phyloP scores from a whole-genome alignment of 2,329 filamentous ascomycete genomes.

The Aspergillus fischeri region DNA sequence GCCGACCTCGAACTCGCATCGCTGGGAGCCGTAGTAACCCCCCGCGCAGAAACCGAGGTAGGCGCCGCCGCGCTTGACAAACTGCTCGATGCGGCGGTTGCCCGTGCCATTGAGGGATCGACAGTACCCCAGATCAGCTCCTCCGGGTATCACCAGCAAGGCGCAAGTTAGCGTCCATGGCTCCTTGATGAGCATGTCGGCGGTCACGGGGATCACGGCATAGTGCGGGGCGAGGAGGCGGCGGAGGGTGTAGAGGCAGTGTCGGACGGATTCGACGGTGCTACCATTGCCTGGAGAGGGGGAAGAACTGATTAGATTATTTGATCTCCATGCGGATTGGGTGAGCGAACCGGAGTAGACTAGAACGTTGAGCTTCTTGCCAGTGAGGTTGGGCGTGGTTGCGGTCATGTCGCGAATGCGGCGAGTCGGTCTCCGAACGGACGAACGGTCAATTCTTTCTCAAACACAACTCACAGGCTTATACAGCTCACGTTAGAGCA shows the following conservation, averaged over 20 bases:
- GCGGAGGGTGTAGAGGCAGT: constrained; percentile 82
- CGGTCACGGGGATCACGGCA: constrained; percentile 80
- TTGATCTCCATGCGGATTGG: constrained; percentile 21
- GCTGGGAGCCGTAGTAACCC: constrained; percentile 78
- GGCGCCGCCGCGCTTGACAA: constrained; percentile 75
- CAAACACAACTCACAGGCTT: not conserved
- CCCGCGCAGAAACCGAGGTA: constrained; percentile 94
- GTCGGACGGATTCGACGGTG: constrained; percentile 81
- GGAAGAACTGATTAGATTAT: constrained; percentile 21
- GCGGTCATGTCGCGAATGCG: constrained; percentile 19
- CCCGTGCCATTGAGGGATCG: constrained; percentile 80
- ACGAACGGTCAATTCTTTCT: not conserved
- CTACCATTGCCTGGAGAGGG: constrained; percentile 68
- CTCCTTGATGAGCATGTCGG: constrained; percentile 77
- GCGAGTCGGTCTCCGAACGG: not conserved
- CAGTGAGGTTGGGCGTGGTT: constrained; percentile 49
- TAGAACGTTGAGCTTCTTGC: constrained; percentile 75
- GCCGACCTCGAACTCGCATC: constrained; percentile 90
- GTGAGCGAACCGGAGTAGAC: constrained; percentile 74
- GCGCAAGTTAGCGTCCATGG: constrained; percentile 87
- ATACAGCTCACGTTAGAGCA: not conserved
- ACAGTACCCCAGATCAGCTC: constrained; percentile 91
- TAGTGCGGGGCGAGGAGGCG: constrained; percentile 85
- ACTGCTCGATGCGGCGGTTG: constrained; percentile 79
- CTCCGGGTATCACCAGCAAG: constrained; percentile 85